phyloP scores from a whole-genome alignment of 257 asterid genomes.

The Solanum okadae region DNA sequence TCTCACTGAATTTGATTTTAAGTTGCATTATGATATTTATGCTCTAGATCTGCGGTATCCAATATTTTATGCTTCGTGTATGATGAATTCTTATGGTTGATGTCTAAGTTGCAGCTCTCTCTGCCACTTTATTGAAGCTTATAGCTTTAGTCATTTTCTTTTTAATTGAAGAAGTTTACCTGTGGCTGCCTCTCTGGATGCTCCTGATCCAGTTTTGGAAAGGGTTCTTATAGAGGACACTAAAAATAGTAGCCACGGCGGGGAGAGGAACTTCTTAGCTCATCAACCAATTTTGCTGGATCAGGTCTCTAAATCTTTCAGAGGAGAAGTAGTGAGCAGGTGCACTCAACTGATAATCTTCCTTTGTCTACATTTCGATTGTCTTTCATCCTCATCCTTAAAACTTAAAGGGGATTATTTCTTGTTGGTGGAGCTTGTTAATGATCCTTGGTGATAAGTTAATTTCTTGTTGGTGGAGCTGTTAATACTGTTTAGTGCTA shows the following conservation, averaged over 20 bases:
- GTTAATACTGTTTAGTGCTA: not conserved
- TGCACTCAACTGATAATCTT: constrained; percentile 5
- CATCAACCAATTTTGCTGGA: constrained; percentile 27
- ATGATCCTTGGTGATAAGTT: not conserved
- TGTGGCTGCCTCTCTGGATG: constrained; percentile 14
- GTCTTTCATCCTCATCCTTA: not conserved
- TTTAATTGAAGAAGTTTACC: constrained; percentile 14
- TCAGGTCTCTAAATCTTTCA: constrained; percentile 33
- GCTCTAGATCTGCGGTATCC: not conserved
- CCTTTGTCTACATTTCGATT: not conserved
- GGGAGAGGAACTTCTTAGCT: constrained; percentile 23
- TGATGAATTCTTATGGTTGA: not conserved
- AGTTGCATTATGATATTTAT: not conserved
- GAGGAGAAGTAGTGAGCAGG: constrained; percentile 51
- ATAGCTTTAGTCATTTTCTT: not conserved
- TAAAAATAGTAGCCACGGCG: constrained; percentile 16
- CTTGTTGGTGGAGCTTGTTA: not conserved
- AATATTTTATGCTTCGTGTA: not conserved
- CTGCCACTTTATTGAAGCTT: not conserved
- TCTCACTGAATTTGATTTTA: not conserved
- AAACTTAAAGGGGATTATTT: not conserved
- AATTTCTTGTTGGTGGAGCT: not conserved
- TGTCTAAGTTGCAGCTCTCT: not conserved
- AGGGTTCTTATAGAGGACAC: constrained; percentile 15
- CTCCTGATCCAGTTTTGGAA: constrained; percentile 15